Conservation (phyloP, 2,329 filamentous ascomycete genomes). For the Raffaelea deltoideospora region DNA sequence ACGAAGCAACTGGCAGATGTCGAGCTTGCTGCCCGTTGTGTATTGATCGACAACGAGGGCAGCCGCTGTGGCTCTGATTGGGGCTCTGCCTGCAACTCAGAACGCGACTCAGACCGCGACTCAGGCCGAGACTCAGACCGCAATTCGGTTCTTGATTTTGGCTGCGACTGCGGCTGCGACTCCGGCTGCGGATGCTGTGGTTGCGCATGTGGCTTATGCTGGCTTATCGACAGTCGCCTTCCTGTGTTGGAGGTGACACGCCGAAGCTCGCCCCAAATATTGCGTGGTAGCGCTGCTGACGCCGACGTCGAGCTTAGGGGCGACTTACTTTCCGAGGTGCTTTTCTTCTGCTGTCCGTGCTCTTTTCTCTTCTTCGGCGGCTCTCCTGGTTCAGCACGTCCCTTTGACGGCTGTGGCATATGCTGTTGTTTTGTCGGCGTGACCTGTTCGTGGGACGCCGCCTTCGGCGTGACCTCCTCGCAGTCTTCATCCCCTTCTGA, state of each 20-base stretch:
- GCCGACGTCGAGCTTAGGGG: neutral
- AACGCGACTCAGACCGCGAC: too few species aligned
- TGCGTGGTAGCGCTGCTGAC: constrained; percentile 7
- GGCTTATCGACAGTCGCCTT: too few species aligned
- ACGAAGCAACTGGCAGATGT: constrained; percentile 5
- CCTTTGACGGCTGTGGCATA: too few species aligned
- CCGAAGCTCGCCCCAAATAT: constrained; percentile 9
- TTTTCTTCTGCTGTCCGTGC: too few species aligned
- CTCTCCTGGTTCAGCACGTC: too few species aligned
- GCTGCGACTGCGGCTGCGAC: too few species aligned
- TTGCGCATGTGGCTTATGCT: too few species aligned
- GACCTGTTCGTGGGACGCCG: neutral
- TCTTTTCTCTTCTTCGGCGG: too few species aligned
- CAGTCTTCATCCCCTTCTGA: too few species aligned
- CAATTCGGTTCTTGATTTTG: too few species aligned
- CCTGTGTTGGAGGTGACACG: constrained; percentile 8
- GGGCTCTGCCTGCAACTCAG: neutral
- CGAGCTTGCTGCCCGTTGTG: neutral
- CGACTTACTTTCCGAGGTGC: neutral
- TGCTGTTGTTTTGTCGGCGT: neutral
- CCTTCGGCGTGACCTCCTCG: constrained; percentile 8
- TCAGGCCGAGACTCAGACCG: too few species aligned
- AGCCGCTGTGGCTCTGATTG: neutral
- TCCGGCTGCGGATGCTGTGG: too few species aligned
- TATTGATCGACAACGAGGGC: neutral